Percentiles rank a stretch among this genome's conserved stretches.
These are phyloP conservation scores for Fragaria iinumae DNA, from an alignment of 306 rosid genomes.

Conservation along the genomic window DNA sequence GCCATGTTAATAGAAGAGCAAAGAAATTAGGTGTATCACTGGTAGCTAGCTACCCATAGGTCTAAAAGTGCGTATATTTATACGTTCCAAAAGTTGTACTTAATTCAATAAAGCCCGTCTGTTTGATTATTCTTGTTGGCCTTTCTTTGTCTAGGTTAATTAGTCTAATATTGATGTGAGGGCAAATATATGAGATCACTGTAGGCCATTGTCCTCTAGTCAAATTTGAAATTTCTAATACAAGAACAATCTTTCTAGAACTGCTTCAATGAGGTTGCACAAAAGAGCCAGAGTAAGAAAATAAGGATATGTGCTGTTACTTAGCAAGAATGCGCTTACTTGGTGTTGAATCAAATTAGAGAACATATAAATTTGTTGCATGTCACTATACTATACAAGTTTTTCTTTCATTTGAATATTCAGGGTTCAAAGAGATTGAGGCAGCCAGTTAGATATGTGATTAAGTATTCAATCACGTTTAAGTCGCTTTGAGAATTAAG, in stretches of 20 bases:
- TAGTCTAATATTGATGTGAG: background rate
- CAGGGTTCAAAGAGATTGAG: background rate
- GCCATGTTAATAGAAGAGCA: slow-evolving; percentile 27
- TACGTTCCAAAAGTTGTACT: background rate
- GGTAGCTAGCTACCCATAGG: background rate
- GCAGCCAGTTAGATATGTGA: too few species aligned
- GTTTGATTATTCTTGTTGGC: background rate
- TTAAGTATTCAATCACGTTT: slow-evolving; percentile 21
- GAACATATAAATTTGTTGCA: background rate
- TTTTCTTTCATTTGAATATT: background rate
- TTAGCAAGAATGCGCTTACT: background rate
- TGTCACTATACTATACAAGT: background rate
- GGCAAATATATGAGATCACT: background rate
- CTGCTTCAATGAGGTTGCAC: too few species aligned
- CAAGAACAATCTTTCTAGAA: too few species aligned
- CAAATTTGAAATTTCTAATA: background rate
- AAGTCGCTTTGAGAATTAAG: background rate
- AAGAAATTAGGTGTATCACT: background rate
- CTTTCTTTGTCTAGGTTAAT: background rate
- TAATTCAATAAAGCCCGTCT: background rate
- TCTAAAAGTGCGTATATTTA: background rate
- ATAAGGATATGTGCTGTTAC: background rate
- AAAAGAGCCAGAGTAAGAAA: background rate
- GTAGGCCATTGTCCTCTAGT: background rate
- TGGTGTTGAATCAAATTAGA: background rate